phyloP scores from a whole-genome alignment of 495 filamentous ascomycete genomes.

The Aspergillus egyptiacus region DNA sequence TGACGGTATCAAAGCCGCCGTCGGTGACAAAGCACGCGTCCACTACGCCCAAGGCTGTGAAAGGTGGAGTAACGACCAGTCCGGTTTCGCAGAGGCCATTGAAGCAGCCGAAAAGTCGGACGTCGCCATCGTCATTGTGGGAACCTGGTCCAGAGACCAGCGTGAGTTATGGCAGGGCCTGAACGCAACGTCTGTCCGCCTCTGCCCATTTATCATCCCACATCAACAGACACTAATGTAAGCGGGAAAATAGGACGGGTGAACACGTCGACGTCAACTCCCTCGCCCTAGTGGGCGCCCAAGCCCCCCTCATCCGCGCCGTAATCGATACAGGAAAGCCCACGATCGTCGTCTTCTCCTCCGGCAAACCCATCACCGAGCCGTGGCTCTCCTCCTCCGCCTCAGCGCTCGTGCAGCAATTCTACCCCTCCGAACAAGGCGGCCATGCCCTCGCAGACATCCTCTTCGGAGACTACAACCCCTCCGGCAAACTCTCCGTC shows the following conservation, averaged over 20 bases:
- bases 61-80: slow-evolving; percentile 63
- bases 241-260: slow-evolving; percentile 47
- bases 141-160: slow-evolving; percentile 71
- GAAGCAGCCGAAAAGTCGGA: slow-evolving; percentile 58
- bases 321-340: slow-evolving; percentile 60
- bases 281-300: slow-evolving; percentile 64
- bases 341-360: slow-evolving; percentile 62
- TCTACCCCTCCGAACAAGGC: slow-evolving; percentile 61
- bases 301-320: slow-evolving; percentile 56
- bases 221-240: background rate
- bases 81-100: slow-evolving; percentile 56
- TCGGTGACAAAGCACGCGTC: slow-evolving; percentile 45
- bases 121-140: slow-evolving; percentile 64
- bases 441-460: slow-evolving; percentile 61
- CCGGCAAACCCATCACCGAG: slow-evolving; percentile 64
- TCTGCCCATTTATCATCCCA: background rate
- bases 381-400: slow-evolving; percentile 58
- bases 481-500: slow-evolving; percentile 60
- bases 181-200: slow-evolving; percentile 51
- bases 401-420: slow-evolving; percentile 60
- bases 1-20: slow-evolving; percentile 57
- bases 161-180: slow-evolving; percentile 58
- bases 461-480: slow-evolving; percentile 60
- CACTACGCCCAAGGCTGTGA: slow-evolving; percentile 66
- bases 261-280: slow-evolving; percentile 61